Evolutionary conservation across 2,329 filamentous ascomycete genomes (phyloP), one percentile per base, ranked within the genome.

Genomic region (Paecilomyces variotii): DNA sequence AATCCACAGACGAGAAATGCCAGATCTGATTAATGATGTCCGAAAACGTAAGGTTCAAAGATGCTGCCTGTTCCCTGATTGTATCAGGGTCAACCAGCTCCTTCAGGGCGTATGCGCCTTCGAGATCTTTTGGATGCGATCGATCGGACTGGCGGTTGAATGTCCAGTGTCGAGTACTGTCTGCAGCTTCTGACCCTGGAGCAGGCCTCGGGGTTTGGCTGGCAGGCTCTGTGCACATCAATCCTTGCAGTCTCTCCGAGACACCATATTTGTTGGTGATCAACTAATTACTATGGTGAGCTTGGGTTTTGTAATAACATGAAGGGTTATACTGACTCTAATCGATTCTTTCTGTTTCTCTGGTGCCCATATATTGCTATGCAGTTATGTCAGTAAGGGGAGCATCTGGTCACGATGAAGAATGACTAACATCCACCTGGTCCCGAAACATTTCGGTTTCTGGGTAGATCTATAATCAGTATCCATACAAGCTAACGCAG

Each of bases 1-100:
- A 83, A 65, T 91, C 88, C 12, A 89, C 82, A 0, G 87, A 87
- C 12, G 85, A 87, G 70, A 88, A 91, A 69, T 90, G 88, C 78
- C 87, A 87, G n/a, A 89, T 86, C 57, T 87, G 82, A 61, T 88
- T 81, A 4, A 87, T 82, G 50, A 90, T 79, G 30, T 83, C 76
- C 55, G 84, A 82, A 58, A 84, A 80, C 1, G 81, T 81, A 4
- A 81, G 65, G 34, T 67, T 65, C 52, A 63, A 67, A 61, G 68
- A 64, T 11, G 69, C 69, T 2, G 67, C 60, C 30, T 62, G 63
- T 52, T 68, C 64, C 25, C 63, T 58, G 14, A 63, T 62, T 28
- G 62, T 57, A 34, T 66, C 61, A 25, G 60, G 56, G 24, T 70
- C 65, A 11, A 60, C 56, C 11, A 67, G 24, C 28, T 68, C 56